Base-by-base conservation (phyloP, 306 rosid genomes). In the Fragaria nilgerrensis region DNA sequence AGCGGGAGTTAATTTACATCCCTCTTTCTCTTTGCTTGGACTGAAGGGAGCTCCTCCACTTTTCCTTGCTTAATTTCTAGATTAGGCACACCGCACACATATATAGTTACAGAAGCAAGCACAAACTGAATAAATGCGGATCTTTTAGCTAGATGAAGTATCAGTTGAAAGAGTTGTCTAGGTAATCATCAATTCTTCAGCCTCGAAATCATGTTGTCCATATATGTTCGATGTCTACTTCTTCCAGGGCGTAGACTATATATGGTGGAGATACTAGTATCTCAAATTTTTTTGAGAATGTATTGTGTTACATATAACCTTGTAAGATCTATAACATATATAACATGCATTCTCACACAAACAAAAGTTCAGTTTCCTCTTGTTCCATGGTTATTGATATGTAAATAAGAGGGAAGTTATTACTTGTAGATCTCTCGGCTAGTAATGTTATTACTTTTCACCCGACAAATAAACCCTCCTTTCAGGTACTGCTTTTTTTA, bases 1-100 rank as follows among this genome's bases (percentile, higher is more conserved):
- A 68, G 87, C 87, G 87, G 89, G 87, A 86, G 89, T 72, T 81
- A 86, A 56, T 86, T 86, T 81, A 66, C 85, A 53, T 70, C 89
- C 79, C 85, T 69, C 87, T 84, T 86, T 79, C 82, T 83, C 87
- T 84, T 56, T 84, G 87, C 89, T 86, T 86, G 89, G 89, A 86
- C 87, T 86, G 89, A 86, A 86, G 87, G 89, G 89, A 86, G 89
- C 89, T 84, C 89, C 89, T 69, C 62, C 76, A 64, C 36, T 43
- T 52, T 61, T n/a, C 65, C 76, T 58, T 32, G 15, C 44, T 64
- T 16, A 2, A 16, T 63, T 59, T 59, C 66, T 32, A 25, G 66
- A 2, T 32, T 61, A 25, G 66, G 62, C 48, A 8, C 45, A 39
- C 10, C 44, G 58, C 63, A 56, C 63, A 22, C 32, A 56, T 23